Conservation (phyloP, 2,329 filamentous ascomycete species). For the Byssothecium circinans region DNA sequence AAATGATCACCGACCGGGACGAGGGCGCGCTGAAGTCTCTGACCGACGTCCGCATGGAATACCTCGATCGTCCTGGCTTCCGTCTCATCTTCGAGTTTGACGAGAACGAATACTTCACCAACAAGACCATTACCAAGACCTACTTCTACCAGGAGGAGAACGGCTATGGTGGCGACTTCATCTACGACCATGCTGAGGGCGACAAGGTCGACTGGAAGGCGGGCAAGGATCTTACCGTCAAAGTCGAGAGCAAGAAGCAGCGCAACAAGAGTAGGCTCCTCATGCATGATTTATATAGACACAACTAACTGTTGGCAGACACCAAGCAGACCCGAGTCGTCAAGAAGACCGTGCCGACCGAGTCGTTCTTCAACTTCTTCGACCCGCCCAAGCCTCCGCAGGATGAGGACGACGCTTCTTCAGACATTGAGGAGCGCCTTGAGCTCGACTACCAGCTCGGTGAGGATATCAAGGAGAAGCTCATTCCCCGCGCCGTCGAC, state of each 20-base stretch:
- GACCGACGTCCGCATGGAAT: conserved; percentile 96
- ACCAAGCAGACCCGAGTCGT: conserved; percentile 99
- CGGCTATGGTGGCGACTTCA: conserved; percentile 97
- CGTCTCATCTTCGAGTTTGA: conserved; percentile 96
- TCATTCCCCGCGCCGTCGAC: conserved; percentile 96
- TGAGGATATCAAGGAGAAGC: conserved; percentile 99
- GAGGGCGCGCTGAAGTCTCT: conserved; percentile 90
- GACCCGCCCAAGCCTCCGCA: conserved; percentile 88
- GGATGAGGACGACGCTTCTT: conserved; percentile 73
- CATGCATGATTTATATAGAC: not conserved
- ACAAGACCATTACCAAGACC: conserved; percentile 96
- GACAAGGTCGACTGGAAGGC: conserved; percentile 97
- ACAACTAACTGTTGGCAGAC: conserved; percentile 58
- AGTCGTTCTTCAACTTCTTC: conserved; percentile 99
- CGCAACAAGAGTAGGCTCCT: conserved; percentile 90
- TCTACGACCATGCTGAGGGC: conserved; percentile 98
- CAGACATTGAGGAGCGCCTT: conserved; percentile 94
- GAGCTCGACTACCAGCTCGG: conserved; percentile 98
- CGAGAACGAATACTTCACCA: conserved; percentile 95
- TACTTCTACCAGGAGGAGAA: conserved; percentile 99
- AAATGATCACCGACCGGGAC: conserved; percentile 98
- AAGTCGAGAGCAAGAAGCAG: conserved; percentile 99
- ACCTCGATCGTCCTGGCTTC: conserved; percentile 97
- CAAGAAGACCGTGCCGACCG: conserved; percentile 97
- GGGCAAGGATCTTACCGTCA: conserved; percentile 89